Base-by-base conservation (phyloP, 257 asterid species). In the Ehretia macrophylla region DNA sequence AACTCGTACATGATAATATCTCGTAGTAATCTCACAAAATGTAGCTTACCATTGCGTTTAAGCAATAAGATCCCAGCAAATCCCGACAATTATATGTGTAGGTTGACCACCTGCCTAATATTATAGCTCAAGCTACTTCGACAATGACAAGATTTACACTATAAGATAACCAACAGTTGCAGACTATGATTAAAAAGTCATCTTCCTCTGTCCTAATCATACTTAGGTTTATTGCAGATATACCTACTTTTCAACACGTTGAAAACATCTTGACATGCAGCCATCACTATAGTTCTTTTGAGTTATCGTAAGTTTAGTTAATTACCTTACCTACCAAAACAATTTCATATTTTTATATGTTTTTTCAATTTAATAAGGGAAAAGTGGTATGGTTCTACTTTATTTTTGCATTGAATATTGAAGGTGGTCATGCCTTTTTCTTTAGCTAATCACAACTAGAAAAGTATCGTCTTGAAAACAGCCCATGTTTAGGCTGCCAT, bases 241-340 rank as follows among this genome's bases (percentile, higher is more conserved):
- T 22, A 51, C 55, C 65, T 66, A 38, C 51, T 59, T 14, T n/a
- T 51, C n/a, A 55, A 20, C 21, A 58, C 23, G 38, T 40, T 27
- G 35, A 27, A 27, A 27, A 32, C 38, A 35, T 35, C 12, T 19
- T 21, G 53, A 52, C 21, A 48, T 16, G 16, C 32, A 58, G 56
- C 0, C 18, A 9, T 13, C 48, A 60, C n/a, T n/a, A 17, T 6
- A 49, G 10, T 20, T 38, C 16, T 60, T n/a, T n/a, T 47, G 38
- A 23, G 37, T 10, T n/a, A n/a, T 39, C 39, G 49, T 38, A 12
- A 22, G 38, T 23, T 11, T 21, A 38, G 22, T 49, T 13, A 32
- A 17, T 35, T 39, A 11, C 61, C 49, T 52, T 52, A 52, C 72
- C 72, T 18, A 53, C 72, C 66, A 60, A 59, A 59, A 32, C 72